Evolutionary conservation across 495 filamentous ascomycete species (phyloP), one percentile per base, ranked within the genome.

Genomic region (Aspergillus mulundensis): DNA sequence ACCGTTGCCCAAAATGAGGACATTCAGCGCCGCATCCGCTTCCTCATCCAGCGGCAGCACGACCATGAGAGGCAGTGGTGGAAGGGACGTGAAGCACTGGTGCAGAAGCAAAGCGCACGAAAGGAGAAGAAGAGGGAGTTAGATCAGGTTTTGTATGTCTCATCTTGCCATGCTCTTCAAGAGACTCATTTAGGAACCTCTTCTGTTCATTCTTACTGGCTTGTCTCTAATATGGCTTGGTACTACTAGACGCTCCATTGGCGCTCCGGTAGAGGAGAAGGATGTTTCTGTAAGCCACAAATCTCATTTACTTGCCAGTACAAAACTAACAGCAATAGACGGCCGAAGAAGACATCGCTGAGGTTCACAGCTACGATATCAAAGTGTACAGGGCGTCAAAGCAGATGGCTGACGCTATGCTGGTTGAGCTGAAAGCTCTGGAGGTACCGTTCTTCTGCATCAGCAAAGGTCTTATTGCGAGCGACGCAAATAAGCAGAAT

Each of bases 401-500:
- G 16, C 69, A 83, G 20, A 87, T 90, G 85, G 76, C 78, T 0
- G 69, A 74, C 8, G 78, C 81, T 5, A 80, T 85, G 64, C 68
- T 65, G 7, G 54, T 65, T 12, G 84, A 86, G 61, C 66, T 90
- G 21, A 74, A 76, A 34, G 71, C 60, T 7, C 62, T 87, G 51
- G 78, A 79, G 5, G 81, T 89, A 32, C 87, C 87, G 0, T 89
- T 89, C 63, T 90, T 89, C 64, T 77, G 74, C 36, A 71, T 78
- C 10, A 71, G 68, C 40, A 58, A 62, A 23, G 66, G 70, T 12
- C 59, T 85, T 32, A 67, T 85, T 11, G 36, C 57, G 18, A 52
- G 55, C 15, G 18, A 57, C 43, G 7, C 19, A 12, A 51, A 7
- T 25, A 42, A 20, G 24, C 44, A 18, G 20, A 58, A 61, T 7